Base-by-base conservation (phyloP, 352 stramenopile genomes). In the Albugo candida region DNA sequence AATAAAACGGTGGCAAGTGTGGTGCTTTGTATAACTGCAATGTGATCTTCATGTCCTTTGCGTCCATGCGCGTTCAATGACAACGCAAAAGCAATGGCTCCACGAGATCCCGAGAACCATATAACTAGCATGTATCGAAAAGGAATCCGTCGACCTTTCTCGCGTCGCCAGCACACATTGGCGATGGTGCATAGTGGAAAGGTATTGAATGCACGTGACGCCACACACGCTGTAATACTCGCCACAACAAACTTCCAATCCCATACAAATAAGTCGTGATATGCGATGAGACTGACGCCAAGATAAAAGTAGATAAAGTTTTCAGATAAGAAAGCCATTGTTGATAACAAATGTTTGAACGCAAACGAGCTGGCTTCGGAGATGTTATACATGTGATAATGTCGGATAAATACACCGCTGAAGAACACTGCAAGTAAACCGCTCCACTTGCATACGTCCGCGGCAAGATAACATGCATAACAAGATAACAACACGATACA, bases 371-470 rank as follows among this genome's bases (percentile, higher is more conserved):
- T 81, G 38, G 61, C 54, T 21, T 68, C 61, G 10, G 67, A 78
- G 41, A 83, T 72, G 46, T 64, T 83, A 55, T 79, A 67, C 55
- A 80, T 63, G 59, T 83, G 71, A 47, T 83, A 83, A 47, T 84
- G 71, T 2, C 67, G 59, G 31, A 84, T 82, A 31, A 83, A 76
- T 0, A 77, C 70, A 11, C 72, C 85, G 36, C 77, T 92, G 55
- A 97, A 95, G 43, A 97, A 84, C 17, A 96, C 91, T 0, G 75
- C 73, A 14, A 97, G 63, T 16, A 96, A 88, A 20, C 91, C 87
- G 44, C 74, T 89, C 12, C 92, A 55, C 0, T 78, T 47, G 24
- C 66, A 67, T 17, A 79, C 46, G 40, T 89, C 72, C 18, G 62
- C 70, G 0, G 71, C 62, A 41, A 93, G 53, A 48, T 85, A 86